phyloP scores from a whole-genome alignment of 306 rosid species.

The Alnus rubra region DNA sequence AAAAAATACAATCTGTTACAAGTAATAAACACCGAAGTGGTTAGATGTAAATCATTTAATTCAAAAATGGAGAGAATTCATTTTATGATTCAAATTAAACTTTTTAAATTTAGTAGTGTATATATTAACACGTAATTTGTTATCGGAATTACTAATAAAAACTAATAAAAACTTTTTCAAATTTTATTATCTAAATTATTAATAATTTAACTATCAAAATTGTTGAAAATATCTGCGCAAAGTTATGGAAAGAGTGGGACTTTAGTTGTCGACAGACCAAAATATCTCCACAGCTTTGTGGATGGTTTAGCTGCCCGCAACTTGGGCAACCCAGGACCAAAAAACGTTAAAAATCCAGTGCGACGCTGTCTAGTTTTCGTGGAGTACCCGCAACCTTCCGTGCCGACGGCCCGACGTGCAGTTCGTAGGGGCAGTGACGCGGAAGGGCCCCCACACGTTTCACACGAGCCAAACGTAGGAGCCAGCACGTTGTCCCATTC shows the following conservation, averaged over 20 bases:
- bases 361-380: constrained; percentile 27
- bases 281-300: background rate
- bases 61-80: too few species aligned
- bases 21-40: too few species aligned
- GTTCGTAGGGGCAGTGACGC: constrained; percentile 17
- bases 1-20: too few species aligned
- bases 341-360: background rate
- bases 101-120: too few species aligned
- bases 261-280: background rate
- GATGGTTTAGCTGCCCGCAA: background rate
- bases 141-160: too few species aligned
- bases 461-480: constrained; percentile 23
- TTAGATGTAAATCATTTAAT: too few species aligned
- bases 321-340: background rate
- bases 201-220: too few species aligned
- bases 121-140: too few species aligned
- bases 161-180: too few species aligned
- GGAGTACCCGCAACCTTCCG: constrained; percentile 16
- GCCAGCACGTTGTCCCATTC: constrained; percentile 13
- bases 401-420: constrained; percentile 17
- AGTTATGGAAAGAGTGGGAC: background rate
- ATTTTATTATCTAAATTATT: too few species aligned
- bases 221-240: too few species aligned
- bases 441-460: constrained; percentile 34
- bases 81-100: too few species aligned